Evolutionary conservation across 2,329 filamentous ascomycete genomes (phyloP), one percentile per base, ranked within the genome.

Genomic region (Aspergillus viridinutans): DNA sequence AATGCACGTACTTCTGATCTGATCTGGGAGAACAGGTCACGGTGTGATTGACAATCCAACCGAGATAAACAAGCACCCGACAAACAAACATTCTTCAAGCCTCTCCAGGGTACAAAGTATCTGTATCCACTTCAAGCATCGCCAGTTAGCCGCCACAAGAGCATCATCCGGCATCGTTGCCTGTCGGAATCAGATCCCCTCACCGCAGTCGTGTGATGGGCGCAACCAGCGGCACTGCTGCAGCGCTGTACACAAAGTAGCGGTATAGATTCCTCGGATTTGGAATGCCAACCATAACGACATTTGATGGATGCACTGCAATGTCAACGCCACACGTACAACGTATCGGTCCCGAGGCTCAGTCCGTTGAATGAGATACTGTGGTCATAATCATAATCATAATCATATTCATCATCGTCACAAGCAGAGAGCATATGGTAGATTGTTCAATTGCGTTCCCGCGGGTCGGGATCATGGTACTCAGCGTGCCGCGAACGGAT

Each of bases 121-220:
- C 9, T 20, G 28, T 20, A 14, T 14, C 26, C 21, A 17, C 8
- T 26, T 42, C 53, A 14, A 48, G 3, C 47, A 32, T 49, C 21
- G 21, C 45, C 14, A 38, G n/a, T 10, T 25, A 54, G 17, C 47
- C 52, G 17, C 23, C 35, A 42, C 43, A 45, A 53, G 38, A 58
- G 47, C 45, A 54, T 48, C 35, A 49, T 49, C 32, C 50, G 52
- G n/a, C 26, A 35, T 38, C 45, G 56, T 57, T 48, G 49, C 49
- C 51, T 58, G 49, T 25, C 32, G 52, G 50, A 38, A 55, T 23
- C 38, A 52, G 26, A 53, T 23, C 38, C 38, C 35, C 42, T 53
- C 49, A 49, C 56, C 21, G 56, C 52, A 56, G 59, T 63, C 61
- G 61, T 63, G 61, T 63, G 61, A 63, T 63, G 54, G 53, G 49